Evolutionary conservation across 768 basidiomycete genomes (phyloP).

Genomic region (Boletus sp.): DNA sequence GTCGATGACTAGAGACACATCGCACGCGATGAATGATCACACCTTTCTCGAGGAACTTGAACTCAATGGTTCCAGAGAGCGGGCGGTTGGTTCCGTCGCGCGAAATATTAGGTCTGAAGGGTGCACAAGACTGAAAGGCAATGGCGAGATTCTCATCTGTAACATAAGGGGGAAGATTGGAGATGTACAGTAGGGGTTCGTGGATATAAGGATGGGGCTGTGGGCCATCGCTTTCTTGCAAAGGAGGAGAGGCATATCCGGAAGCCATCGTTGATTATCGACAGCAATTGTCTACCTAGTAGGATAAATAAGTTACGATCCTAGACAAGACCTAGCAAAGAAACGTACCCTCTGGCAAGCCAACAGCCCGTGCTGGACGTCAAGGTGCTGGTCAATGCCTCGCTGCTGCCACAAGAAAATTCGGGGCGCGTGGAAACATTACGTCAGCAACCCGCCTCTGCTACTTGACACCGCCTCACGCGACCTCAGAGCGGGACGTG

Average conservation of each 20-base stretch:
- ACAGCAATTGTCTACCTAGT: constrained; percentile 21
- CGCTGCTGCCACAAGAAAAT: constrained; percentile 28
- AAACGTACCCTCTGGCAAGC: constrained; percentile 29
- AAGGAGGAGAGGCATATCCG: constrained; percentile 34
- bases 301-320: background rate
- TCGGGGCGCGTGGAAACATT: constrained; percentile 32
- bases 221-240: constrained; percentile 32
- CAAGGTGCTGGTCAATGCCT: constrained; percentile 27
- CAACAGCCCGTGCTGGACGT: constrained; percentile 34
- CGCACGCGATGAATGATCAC: constrained; percentile 23
- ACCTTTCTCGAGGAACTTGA: constrained; percentile 82
- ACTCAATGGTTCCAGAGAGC: constrained; percentile 77
- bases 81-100: constrained; percentile 55
- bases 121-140: constrained; percentile 72
- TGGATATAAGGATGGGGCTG: constrained; percentile 79
- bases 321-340: background rate
- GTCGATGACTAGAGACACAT: constrained; percentile 8
- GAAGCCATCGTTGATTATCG: constrained; percentile 37
- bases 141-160: constrained; percentile 75
- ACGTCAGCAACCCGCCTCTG: constrained; percentile 26
- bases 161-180: constrained; percentile 70
- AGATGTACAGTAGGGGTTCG: constrained; percentile 79
- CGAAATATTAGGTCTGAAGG: constrained; percentile 75
- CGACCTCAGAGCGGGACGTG: no score
- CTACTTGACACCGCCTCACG: background rate